Base-by-base conservation (phyloP, 164 flowering plant species). In the Saururus chinensis region DNA sequence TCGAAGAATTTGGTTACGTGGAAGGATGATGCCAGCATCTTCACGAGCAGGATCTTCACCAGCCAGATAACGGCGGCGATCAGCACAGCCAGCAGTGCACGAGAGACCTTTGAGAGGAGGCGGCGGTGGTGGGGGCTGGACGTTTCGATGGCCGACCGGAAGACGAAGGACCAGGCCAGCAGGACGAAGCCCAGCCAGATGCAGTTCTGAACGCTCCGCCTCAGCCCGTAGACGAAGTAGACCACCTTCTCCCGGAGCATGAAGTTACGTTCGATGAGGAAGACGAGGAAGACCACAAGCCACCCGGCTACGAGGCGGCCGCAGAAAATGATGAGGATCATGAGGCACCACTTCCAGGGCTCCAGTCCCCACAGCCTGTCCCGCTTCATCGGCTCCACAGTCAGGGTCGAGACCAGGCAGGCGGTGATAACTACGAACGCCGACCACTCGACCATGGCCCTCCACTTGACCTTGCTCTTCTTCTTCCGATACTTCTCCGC, bases 321-420 rank as follows among this genome's bases (percentile, higher is more conserved):
- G 23, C 85, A 81, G 57, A 87, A 71, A 6, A 85, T 77, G 0
- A 89, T 92, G 67, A 82, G 57, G 0, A 80, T 76, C 54, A 88
- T 65, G 37, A 88, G 78, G 69, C 77, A 74, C 96, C 92, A 88
- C 73, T 78, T 92, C 98, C 95, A 92, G 7, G 85, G 19, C 22
- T 64, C 69, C 70, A 88, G 67, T 13, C 89, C 76, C 95, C 88
- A 86, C 55, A 84, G 45, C 45, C 7, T 22, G 0, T 9, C 3
- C 24, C 76, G 17, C 37, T 66, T 23, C 70, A 84, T 59, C 51
- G 45, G 76, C 22, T 74, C 51, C 41, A 78, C 63, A 13, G 81
- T 76, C 51, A 78, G 63, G 72, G 89, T 80, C 17, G 80, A 59
- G 25, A 83, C 53, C 26, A 91, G 69, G 53, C 64, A 40, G 5